phyloP scores from a whole-genome alignment of 1,284 basidiomycete species.

The Agaricales sp. region DNA sequence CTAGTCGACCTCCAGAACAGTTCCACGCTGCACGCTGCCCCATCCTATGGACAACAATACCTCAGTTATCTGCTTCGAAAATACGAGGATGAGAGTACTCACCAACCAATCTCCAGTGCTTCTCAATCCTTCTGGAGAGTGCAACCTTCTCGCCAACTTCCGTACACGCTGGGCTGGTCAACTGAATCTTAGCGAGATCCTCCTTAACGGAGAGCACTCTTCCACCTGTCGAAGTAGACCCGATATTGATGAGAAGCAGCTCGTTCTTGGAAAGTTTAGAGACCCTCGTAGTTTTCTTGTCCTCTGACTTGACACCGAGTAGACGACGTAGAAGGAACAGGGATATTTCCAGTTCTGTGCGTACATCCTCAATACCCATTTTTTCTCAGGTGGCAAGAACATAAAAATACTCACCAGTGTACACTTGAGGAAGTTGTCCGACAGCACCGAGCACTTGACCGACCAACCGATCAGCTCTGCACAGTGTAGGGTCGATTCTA shows the following conservation, averaged over 20 bases:
- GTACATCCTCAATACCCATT: neutral
- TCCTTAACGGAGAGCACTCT: slow-evolving; percentile 88
- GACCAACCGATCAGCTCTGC: slow-evolving; percentile 92
- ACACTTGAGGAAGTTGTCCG: slow-evolving; percentile 89
- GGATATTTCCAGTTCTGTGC: slow-evolving; percentile 77
- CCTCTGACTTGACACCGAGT: slow-evolving; percentile 96
- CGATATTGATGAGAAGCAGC: slow-evolving; percentile 89
- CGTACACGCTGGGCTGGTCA: slow-evolving; percentile 88
- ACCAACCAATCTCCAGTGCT: slow-evolving; percentile 93
- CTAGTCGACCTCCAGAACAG: slow-evolving; percentile 41
- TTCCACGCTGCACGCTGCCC: slow-evolving; percentile 49
- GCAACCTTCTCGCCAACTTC: slow-evolving; percentile 96
- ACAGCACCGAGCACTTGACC: slow-evolving; percentile 94
- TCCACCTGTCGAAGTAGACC: slow-evolving; percentile 89
- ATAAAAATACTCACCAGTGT: slow-evolving; percentile 55
- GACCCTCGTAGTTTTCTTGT: slow-evolving; percentile 97
- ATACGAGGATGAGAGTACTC: slow-evolving; percentile 19
- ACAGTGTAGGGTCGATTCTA: slow-evolving; percentile 92
- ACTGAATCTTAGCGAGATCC: slow-evolving; percentile 85
- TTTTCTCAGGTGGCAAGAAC: neutral
- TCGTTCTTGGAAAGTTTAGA: slow-evolving; percentile 91
- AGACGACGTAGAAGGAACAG: slow-evolving; percentile 89
- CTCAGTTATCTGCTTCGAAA: too few relatives aligned
- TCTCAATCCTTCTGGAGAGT: slow-evolving; percentile 86
- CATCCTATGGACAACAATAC: slow-evolving; percentile 25